Conservation (phyloP, 2,329 filamentous ascomycete genomes). For the Colletotrichum sp. region DNA sequence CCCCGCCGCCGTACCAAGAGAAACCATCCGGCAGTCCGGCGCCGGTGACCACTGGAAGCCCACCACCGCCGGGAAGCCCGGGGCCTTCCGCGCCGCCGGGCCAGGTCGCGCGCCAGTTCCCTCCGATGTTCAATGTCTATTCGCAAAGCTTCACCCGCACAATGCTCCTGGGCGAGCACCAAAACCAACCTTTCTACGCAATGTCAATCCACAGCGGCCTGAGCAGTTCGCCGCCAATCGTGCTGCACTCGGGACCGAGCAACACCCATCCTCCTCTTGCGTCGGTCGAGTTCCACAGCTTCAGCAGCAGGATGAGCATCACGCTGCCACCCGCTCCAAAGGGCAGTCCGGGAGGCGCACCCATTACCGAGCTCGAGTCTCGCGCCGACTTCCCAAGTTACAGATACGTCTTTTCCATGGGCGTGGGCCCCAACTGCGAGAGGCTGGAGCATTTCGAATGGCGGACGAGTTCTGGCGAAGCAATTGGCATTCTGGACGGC, state of each 20-base stretch:
- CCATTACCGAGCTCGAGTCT: background rate
- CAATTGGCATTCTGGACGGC: conserved; percentile 36
- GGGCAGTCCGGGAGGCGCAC: conserved; percentile 6
- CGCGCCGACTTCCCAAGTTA: conserved; percentile 15
- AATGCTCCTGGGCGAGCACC: conserved; percentile 18
- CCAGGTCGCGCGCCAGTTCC: conserved; percentile 21
- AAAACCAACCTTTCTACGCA: conserved; percentile 21
- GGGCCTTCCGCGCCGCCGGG: background rate
- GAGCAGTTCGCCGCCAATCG: conserved; percentile 14
- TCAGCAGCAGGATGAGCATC: conserved; percentile 16
- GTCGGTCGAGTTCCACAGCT: conserved; percentile 14
- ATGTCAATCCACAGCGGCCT: conserved; percentile 17
- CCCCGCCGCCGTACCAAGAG: conserved; percentile 18
- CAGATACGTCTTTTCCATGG: conserved; percentile 37
- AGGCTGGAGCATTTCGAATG: conserved; percentile 46
- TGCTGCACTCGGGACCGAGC: conserved; percentile 22
- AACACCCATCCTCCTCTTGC: conserved; percentile 16
- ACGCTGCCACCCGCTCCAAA: conserved; percentile 8
- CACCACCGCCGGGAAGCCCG: background rate
- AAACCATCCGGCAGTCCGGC: background rate
- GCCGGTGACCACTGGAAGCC: background rate
- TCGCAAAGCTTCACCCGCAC: conserved; percentile 20
- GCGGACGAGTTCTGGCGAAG: conserved; percentile 41
- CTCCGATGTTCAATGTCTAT: conserved; percentile 22
- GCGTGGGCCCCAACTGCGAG: conserved; percentile 26